Conservation (phyloP, 805 yeast genomes). For the Cyberlindnera maclurae region DNA sequence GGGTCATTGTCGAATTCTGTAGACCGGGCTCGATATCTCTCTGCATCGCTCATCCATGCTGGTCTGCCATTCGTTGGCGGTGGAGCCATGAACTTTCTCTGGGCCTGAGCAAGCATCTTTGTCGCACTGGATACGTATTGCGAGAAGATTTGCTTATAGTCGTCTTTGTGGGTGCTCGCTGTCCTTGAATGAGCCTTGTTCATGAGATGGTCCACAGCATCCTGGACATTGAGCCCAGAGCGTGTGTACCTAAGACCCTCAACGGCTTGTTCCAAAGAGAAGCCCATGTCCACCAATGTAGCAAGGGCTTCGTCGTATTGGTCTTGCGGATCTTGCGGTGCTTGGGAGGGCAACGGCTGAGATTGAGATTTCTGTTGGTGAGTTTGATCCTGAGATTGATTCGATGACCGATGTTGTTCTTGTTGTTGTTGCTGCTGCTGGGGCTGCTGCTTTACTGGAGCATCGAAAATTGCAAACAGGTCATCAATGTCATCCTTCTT, state of each 20-base stretch:
- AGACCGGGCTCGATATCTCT: constrained; percentile 32
- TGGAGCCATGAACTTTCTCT: constrained; percentile 25
- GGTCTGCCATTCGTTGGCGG: constrained; percentile 38
- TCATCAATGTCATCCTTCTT: constrained; percentile 21
- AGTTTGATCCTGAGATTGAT: constrained; percentile 2
- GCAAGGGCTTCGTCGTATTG: constrained; percentile 49
- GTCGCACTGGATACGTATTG: constrained; percentile 17
- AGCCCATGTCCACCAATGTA: constrained; percentile 75
- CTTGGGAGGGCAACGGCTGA: constrained; percentile 3
- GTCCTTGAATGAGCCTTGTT: constrained; percentile 43
- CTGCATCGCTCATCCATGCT: constrained; percentile 68
- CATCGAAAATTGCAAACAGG: constrained; percentile 27
- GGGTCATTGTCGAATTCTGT: constrained; percentile 36
- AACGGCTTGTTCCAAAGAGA: constrained; percentile 51
- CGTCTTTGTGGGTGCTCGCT: constrained; percentile 8
- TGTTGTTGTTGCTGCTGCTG: constrained; percentile 2
- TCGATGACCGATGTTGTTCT: constrained; percentile 2
- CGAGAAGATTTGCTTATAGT: constrained; percentile 16
- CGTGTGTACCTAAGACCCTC: constrained; percentile 48
- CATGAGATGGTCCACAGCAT: constrained; percentile 64
- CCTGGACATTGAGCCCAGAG: constrained; percentile 50
- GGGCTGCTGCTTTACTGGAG: constrained; percentile 7
- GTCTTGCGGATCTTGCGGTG: constrained; percentile 29
- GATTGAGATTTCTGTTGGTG: constrained; percentile 5
- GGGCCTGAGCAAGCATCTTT: constrained; percentile 21